Conservation (phyloP, 352 stramenopile genomes). For the Pythium guiyangense region DNA sequence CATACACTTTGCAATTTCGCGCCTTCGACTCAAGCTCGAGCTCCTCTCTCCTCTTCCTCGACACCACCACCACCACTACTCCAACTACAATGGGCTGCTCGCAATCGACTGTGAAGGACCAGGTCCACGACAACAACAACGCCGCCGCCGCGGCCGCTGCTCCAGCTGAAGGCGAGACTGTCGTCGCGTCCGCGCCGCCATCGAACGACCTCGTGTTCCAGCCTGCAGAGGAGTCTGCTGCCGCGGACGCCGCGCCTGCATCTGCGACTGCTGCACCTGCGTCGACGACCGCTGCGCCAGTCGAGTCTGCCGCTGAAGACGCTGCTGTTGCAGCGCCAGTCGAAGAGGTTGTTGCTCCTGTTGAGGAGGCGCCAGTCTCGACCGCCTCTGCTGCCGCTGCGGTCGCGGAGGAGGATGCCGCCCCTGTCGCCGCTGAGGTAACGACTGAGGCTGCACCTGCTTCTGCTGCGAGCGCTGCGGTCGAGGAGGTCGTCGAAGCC, state of each 20-base stretch:
- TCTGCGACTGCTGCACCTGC: background rate
- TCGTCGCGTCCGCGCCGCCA: slow-evolving; percentile 1
- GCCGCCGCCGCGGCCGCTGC: background rate
- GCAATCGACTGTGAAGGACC: slow-evolving; percentile 52
- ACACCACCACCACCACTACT: slow-evolving; percentile 6
- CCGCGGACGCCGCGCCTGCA: background rate
- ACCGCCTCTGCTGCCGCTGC: slow-evolving; percentile 10
- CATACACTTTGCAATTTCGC: slow-evolving; percentile 2
- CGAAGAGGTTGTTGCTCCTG: slow-evolving; percentile 8
- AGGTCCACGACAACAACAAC: slow-evolving; percentile 24
- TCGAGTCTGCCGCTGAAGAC: background rate
- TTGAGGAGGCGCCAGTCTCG: slow-evolving; percentile 15
- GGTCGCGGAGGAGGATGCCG: slow-evolving; percentile 6
- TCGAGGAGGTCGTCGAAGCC: background rate
- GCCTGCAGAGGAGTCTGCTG: background rate
- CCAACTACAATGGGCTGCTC: slow-evolving; percentile 50
- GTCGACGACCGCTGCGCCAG: background rate
- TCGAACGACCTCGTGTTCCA: slow-evolving; percentile 1
- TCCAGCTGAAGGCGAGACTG: background rate
- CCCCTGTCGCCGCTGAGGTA: slow-evolving; percentile 1
- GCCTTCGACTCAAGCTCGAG: slow-evolving; percentile 1
- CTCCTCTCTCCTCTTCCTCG: background rate
- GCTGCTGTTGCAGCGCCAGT: slow-evolving; percentile 7
- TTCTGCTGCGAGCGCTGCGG: background rate
- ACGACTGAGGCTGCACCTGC: slow-evolving; percentile 10